Conservation (phyloP, 176 grass and related monocot species). For the Aegilops longissima region DNA sequence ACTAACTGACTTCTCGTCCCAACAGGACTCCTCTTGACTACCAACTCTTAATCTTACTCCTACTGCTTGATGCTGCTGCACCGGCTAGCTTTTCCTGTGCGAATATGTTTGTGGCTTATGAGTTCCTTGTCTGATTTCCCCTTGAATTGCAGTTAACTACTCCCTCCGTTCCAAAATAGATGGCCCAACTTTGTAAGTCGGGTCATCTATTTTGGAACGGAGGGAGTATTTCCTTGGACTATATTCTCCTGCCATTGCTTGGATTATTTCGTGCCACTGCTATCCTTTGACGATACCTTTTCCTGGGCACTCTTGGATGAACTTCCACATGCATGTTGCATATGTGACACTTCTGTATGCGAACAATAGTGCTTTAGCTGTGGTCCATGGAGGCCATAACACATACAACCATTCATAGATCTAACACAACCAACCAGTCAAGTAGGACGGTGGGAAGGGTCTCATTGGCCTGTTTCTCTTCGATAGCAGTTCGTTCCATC, state of each 20-base stretch:
- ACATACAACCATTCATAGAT: not conserved
- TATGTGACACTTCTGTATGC: not conserved
- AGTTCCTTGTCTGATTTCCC: not conserved
- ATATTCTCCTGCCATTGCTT: not conserved
- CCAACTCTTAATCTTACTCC: not conserved
- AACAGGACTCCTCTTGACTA: not conserved
- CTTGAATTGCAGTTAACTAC: not conserved
- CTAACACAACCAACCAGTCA: not conserved
- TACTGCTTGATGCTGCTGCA: not conserved
- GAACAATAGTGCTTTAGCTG: not conserved
- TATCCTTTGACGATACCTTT: not conserved
- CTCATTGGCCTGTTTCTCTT: not conserved
- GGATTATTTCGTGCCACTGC: not conserved
- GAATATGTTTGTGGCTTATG: not conserved
- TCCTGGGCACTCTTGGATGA: not conserved
- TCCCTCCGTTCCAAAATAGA: too few species aligned
- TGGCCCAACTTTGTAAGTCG: too few species aligned
- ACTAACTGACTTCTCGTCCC: not conserved
- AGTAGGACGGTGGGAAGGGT: not conserved
- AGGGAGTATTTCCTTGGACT: not conserved
- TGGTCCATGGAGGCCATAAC: not conserved
- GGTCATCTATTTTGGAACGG: too few species aligned
- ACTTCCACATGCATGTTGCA: conserved; percentile 11
- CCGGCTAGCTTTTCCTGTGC: not conserved
- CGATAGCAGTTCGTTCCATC: not conserved